Evolutionary conservation across 2,329 filamentous ascomycete genomes (phyloP), one percentile per base, ranked within the genome.

Genomic region (Verruconis gallopava): DNA sequence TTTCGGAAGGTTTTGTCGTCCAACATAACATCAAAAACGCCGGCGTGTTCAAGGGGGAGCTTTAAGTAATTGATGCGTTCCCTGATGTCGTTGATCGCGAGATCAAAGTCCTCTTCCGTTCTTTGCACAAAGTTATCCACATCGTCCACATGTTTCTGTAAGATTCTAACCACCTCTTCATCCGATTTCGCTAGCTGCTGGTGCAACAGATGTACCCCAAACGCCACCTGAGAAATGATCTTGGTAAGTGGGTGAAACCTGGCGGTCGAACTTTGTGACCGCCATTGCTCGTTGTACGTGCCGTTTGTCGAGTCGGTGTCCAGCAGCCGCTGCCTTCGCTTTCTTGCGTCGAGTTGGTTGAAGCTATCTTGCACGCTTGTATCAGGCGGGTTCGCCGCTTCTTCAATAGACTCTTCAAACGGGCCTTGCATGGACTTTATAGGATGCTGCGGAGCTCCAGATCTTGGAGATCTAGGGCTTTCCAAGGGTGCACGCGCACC

Each of bases 121-220:
- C 82, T 77, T 58, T 93, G 85, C 22, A 96, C 67, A 54, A 94
- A 95, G 52, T 81, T 79, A 60, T 96, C 91, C 21, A 96, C 76
- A 59, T 96, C 89, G 55, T 94, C 84, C 46, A 96, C 91, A 59
- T 96, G 89, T 12, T 76, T 78, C 55, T 95, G 85, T 43, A 96
- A 69, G 41, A 96, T 96, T 49, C 73, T 78, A 48, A 94, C 79
- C 11, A 95, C 89, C 56, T 93, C 84, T 22, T 77, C 71, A 50
- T 93, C 83, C 50, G 85, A 93, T 60, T 89, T 93, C 41, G 91
- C 88, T 58, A 93, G 75, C 46, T 79, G 78, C 53, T 88, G 79
- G 43, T 93, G 75, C 44, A 96, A 65, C 35, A 96, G 68, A 58
- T 95, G 88, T 28, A 96, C 79, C 15, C 91, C 89, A 59, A 96